A percentile compares a stretch with the other conserved stretches of the same genome.
Conservation (phyloP, 257 asterid species). For the Osmanthus fragrans region DNA sequence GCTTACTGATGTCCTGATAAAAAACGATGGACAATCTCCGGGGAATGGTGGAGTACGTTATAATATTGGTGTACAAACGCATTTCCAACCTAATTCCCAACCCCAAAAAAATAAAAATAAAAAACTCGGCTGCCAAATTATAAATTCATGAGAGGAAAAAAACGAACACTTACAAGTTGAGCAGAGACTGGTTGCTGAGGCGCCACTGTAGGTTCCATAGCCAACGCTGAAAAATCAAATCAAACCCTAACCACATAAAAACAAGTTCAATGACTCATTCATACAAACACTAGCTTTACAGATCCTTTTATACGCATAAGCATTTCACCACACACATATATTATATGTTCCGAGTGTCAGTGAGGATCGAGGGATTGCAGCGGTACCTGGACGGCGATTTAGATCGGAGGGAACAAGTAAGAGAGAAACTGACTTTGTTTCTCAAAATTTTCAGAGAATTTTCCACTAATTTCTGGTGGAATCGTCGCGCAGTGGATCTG, state of each 20-base stretch:
- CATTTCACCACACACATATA: not conserved
- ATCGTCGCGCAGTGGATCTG: not conserved
- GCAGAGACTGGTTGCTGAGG: conserved; percentile 53
- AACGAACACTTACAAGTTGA: conserved; percentile 57
- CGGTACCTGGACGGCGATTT: conserved; percentile 53
- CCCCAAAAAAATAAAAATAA: conserved; percentile 5
- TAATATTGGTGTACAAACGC: conserved; percentile 92
- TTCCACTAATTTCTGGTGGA: not conserved
- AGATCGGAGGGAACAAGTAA: conserved; percentile 37
- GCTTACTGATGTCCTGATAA: conserved; percentile 80
- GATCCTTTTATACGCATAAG: not conserved
- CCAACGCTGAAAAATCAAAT: conserved; percentile 46
- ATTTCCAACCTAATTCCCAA: conserved; percentile 66
- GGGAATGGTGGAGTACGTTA: conserved; percentile 77
- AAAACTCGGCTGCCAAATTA: conserved; percentile 10
- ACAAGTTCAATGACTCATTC: conserved; percentile 12
- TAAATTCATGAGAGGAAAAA: not conserved
- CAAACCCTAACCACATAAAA: conserved; percentile 25
- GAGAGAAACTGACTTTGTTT: conserved; percentile 41
- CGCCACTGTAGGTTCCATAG: conserved; percentile 42
- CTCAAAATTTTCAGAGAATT: conserved; percentile 20
- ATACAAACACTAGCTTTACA: conserved; percentile 9
- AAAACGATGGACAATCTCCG: conserved; percentile 68
- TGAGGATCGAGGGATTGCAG: conserved; percentile 30
- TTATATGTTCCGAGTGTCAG: not conserved